Evolutionary conservation across 129 eudicot species (phyloP), one percentile per base, ranked within the genome.

Genomic region (Ambrosia trifida): DNA sequence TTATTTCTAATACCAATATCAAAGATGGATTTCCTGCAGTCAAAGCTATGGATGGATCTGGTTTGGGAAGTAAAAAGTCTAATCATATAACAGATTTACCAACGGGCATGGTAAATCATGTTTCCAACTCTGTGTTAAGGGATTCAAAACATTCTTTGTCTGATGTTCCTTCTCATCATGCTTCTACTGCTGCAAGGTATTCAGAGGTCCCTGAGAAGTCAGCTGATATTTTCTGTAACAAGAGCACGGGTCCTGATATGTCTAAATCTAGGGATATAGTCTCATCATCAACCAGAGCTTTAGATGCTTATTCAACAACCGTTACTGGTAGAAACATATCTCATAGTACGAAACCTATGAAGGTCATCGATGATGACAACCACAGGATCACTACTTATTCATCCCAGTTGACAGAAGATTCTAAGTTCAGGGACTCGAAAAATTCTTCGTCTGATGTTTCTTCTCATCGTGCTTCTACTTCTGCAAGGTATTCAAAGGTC

Each of bases 61-160:
- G 64, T 8, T 38, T 70, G 28, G 78, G 71, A 9, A 66, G 70
- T 63, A 76, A 64, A 65, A 82, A 78, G 76, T 69, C 71, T 62
- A 44, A 33, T 40, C 61, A 19, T 59, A 66, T 41, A 65, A 41
- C 78, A 28, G 38, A 59, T 19, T 60, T 12, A 17, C 51, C 69
- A 64, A 70, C 54, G 52, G 77, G 70, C 69, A 72, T 35, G 47
- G 35, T 65, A 60, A 68, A 45, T 44, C 76, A 66, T 66, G 73
- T 38, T 77, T 28, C 54, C 19, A 54, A 51, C 31, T 61, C 73
- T 17, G 81, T 54, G 63, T 69, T 69, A 33, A 62, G 44, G 43
- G 88, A 79, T 18, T 41, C 56, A 5, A 69, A 63, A 58, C 45
- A 18, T 59, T 61, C 74, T 47, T 16, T 58, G 17, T 71, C 74